Conservation (phyloP, 345 rosid species). For the Populus pruinosa region DNA sequence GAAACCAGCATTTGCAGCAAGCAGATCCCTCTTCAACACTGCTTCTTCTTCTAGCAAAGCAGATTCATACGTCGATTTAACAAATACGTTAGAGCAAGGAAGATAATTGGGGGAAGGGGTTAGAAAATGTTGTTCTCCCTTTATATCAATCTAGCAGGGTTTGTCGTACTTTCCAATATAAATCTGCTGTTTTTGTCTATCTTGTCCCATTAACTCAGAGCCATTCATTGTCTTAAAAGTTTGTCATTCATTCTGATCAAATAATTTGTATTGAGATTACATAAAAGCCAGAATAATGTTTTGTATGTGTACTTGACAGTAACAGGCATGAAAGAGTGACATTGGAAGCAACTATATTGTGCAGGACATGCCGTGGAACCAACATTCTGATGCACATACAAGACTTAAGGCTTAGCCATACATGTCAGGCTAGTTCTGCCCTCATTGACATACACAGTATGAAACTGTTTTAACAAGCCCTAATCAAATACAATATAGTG, state of each 20-base stretch:
- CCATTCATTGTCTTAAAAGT: background rate
- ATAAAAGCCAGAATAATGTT: background rate
- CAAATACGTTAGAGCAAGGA: background rate
- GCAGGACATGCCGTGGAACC: too few species aligned
- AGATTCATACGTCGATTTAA: background rate
- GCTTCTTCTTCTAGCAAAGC: slow-evolving; percentile 12
- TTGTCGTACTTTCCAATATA: background rate
- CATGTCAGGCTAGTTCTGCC: too few species aligned
- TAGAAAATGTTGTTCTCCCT: background rate
- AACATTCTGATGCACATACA: too few species aligned
- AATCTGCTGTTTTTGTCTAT: background rate
- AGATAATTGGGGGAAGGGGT: background rate
- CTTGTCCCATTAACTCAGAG: background rate
- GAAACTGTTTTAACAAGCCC: too few species aligned
- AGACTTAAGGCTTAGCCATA: too few species aligned
- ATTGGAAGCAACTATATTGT: too few species aligned
- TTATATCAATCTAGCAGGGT: background rate
- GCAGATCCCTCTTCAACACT: background rate
- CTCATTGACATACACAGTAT: too few species aligned
- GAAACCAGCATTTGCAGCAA: slow-evolving; percentile 26
- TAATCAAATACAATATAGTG: too few species aligned
- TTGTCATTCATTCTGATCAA: background rate
- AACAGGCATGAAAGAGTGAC: too few species aligned
- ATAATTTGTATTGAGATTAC: background rate
- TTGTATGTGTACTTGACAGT: too few species aligned